Evolutionary conservation across 495 filamentous ascomycete genomes (phyloP), one percentile per base, ranked within the genome.

Genomic region (Aspergillus sparsus): DNA sequence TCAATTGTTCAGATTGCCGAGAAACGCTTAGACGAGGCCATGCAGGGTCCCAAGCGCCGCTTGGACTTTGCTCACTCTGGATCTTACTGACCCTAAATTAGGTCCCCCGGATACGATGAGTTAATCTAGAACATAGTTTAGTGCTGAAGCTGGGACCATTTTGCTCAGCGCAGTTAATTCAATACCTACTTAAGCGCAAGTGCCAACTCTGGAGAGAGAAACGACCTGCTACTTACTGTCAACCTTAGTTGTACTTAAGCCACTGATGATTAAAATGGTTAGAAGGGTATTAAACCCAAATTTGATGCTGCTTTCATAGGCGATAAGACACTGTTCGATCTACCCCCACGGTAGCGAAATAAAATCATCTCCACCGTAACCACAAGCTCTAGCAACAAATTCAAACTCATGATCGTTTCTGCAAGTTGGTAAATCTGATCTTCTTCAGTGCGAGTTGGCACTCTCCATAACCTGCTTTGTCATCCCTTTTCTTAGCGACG

Each of bases 321-420:
- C 4, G 37, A 41, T 13, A 41, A 41, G 37, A 41, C 2, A 32
- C 31, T 50, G 21, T 32, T 50, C 18, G 2, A 21, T 16, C 10
- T 21, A 13, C 49, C 6, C 3, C 5, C n/a, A 12, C 49, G 5
- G 54, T 55, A 58, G 39, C 41, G 49, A 58, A 61, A 59, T 62
- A 6, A 53, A 59, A 58, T 66, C 57, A 63, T 57, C 41, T 18
- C 49, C 56, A 61, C 46, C 49, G 35, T 66, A 66, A 27, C 68
- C 68, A 62, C 68, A 72, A 60, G 55, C 60, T 55, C 62, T 59
- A 37, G 68, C 66, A 55, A 67, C 66, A 65, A 70, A 70, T 64
- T 67, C 65, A 61, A 67, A 72, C 58, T 72, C 70, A 63, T 64
- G 66, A 57, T 70, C 66, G 55, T 70, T 72, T 53, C 68, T 65